phyloP scores from a whole-genome alignment of 2,329 filamentous ascomycete genomes.

The Talaromyces albobiverticillius region DNA sequence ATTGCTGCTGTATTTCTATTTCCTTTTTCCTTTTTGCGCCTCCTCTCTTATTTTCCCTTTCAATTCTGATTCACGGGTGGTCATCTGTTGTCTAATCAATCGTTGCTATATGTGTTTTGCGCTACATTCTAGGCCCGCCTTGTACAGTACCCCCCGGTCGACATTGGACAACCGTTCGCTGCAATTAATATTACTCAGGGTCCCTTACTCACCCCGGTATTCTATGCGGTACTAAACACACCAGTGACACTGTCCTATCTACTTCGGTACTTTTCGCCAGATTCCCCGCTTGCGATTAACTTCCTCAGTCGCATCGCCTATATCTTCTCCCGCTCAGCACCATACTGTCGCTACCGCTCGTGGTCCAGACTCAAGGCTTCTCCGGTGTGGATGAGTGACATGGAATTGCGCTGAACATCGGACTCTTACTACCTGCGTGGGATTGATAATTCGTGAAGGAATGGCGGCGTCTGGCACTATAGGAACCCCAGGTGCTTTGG shows the following conservation, averaged over 20 bases:
- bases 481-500: slow-evolving; percentile 40
- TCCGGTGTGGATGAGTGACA: slow-evolving; percentile 12
- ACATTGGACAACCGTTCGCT: slow-evolving; percentile 15
- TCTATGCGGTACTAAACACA: background rate
- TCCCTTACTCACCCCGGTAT: background rate
- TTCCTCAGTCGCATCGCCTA: background rate
- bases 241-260: background rate
- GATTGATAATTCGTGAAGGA: slow-evolving; percentile 15
- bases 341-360: slow-evolving; percentile 14
- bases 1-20: slow-evolving; percentile 5
- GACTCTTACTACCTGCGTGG: slow-evolving; percentile 8
- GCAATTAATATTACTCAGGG: background rate
- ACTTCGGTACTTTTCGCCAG: background rate
- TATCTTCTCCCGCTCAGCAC: background rate
- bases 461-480: slow-evolving; percentile 15
- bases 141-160: slow-evolving; percentile 23
- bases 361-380: background rate
- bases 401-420: slow-evolving; percentile 13
- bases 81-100: slow-evolving; percentile 13
- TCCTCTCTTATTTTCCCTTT: slow-evolving; percentile 10
- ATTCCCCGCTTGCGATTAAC: background rate
- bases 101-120: slow-evolving; percentile 10
- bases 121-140: slow-evolving; percentile 14
- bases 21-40: background rate
- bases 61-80: slow-evolving; percentile 11